Percentiles rank a stretch among this genome's conserved stretches.
These are phyloP conservation scores for Camellia granthamiana DNA, from an alignment of 148 eudicot genomes.

Conservation along the genomic window DNA sequence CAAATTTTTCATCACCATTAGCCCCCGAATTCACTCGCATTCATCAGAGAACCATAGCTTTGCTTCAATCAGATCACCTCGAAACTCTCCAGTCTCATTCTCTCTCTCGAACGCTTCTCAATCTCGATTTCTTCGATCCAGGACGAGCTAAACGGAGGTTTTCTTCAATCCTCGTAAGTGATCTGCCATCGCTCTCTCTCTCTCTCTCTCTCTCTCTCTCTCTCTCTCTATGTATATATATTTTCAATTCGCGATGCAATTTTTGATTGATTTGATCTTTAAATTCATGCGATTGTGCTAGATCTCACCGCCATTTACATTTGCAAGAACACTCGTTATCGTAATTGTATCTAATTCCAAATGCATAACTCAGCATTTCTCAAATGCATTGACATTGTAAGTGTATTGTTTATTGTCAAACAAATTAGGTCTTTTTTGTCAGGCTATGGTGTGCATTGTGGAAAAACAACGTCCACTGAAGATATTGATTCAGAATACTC, in stretches of 20 bases:
- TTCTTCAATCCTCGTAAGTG: constrained; percentile 14
- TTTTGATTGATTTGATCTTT: background rate
- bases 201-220: no score
- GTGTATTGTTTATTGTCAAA: background rate
- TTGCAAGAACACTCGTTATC: background rate
- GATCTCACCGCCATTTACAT: background rate
- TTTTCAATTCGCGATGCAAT: background rate
- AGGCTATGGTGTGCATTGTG: background rate
- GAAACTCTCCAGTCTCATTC: background rate
- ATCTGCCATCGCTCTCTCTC: background rate
- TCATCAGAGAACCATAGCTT: background rate
- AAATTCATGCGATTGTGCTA: background rate
- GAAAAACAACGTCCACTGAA: background rate
- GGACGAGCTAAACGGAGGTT: background rate
- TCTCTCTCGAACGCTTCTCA: background rate
- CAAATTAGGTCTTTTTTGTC: background rate
- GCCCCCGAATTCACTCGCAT: background rate
- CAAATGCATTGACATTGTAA: background rate
- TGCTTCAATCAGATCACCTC: background rate
- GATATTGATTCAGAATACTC: background rate
- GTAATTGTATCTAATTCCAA: background rate
- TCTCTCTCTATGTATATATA: no score
- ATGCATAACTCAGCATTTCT: background rate
- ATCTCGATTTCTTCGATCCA: background rate
- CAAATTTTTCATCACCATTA: background rate